Evolutionary conservation across 2,329 filamentous ascomycete species (phyloP).

Genomic region (Plenodomus tracheiphilus): DNA sequence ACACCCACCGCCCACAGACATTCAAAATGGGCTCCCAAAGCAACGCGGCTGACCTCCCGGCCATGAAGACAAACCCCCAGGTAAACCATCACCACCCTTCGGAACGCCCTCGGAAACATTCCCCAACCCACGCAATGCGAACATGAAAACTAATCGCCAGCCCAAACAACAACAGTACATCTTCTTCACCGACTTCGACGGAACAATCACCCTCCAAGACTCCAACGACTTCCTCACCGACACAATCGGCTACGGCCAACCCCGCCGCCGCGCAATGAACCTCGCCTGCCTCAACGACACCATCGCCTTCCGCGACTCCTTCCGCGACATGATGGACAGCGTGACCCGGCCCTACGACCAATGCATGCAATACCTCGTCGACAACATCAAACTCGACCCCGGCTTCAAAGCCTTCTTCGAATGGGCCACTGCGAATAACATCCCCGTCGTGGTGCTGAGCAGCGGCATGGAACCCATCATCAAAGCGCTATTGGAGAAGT

Average conservation of each 20-base stretch:
- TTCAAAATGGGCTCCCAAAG: conserved; percentile 40
- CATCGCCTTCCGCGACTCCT: conserved; percentile 77
- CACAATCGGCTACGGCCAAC: conserved; percentile 80
- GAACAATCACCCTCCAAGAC: conserved; percentile 81
- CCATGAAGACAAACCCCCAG: conserved; percentile 64
- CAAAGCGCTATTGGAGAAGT: conserved; percentile 74
- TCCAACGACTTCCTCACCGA: conserved; percentile 79
- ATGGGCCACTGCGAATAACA: conserved; percentile 79
- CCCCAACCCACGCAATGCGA: background rate
- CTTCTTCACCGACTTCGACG: conserved; percentile 99
- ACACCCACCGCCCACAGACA: background rate
- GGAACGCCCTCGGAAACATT: background rate
- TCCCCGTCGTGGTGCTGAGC: conserved; percentile 89
- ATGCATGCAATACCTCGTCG: conserved; percentile 76
- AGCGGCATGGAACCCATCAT: conserved; percentile 95
- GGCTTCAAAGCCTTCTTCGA: conserved; percentile 85
- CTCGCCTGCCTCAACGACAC: conserved; percentile 72
- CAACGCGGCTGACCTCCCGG: conserved; percentile 45
- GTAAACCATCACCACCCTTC: conserved; percentile 13
- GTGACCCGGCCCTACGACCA: conserved; percentile 77
- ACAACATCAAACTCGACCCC: conserved; percentile 87
- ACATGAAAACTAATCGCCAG: conserved; percentile 11
- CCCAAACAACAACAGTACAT: conserved; percentile 63
- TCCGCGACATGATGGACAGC: conserved; percentile 90
- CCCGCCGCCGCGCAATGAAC: conserved; percentile 73